Evolutionary conservation across 2,329 filamentous ascomycete genomes (phyloP), one percentile per base, ranked within the genome.

Genomic region (Orbilia ellipsospora): DNA sequence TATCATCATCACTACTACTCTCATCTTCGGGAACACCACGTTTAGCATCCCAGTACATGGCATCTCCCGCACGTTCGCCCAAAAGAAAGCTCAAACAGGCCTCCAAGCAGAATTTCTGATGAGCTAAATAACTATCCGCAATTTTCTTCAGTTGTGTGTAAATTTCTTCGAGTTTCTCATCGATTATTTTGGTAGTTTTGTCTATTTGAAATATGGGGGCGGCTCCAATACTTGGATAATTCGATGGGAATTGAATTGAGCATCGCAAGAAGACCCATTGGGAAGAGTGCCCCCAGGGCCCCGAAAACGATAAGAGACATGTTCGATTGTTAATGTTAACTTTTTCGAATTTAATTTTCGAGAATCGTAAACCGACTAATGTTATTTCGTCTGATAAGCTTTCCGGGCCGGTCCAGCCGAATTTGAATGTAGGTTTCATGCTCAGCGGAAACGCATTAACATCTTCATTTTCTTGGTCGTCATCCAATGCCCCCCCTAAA

Each of bases 1-100:
- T 92, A 78, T 94, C 92, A 74, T 92, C 90, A 77, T 93, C 90
- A 79, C 92, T 96, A 2, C 93, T 97, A 78, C 92, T 94, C 78
- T 95, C 92, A 69, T 92, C 91, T 31, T 82, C 81, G 59, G 84
- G 81, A 67, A 83, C 77, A 13, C 84, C 81, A 63, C 84, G 78
- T 75, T 83, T 81, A 78, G 83, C 79, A 64, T 82, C 82, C 77
- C 73, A 50, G 66, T 77, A 77, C 78, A 79, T 54, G 48, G 90
- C 87, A 74, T 89, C 85, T 4, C 90, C 82, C 65, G 82, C 84
- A 68, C 85, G 85, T 79, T 89, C 88, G 5, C 88, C 87, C 31
- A 89, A 81, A 6, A 89, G 84, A 80, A 88, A 90, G 55, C 86
- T 85, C 10, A 90, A 81, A n/a, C 87, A 84, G 6, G 87, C 87